phyloP scores from a whole-genome alignment of 768 basidiomycete genomes.

The Tulasnella sp. region DNA sequence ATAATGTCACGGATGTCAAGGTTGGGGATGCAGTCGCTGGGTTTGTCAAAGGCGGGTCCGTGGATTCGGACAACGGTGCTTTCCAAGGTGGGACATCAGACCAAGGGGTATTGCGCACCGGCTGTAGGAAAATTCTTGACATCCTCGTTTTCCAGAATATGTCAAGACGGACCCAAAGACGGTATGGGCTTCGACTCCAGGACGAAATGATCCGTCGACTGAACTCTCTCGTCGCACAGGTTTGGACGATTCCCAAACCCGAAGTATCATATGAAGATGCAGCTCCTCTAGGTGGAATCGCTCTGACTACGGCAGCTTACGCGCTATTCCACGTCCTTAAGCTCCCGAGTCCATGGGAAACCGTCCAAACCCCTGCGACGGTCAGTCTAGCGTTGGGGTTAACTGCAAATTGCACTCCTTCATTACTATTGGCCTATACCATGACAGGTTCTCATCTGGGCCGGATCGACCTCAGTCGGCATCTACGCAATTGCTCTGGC shows the following conservation, averaged over 20 bases:
- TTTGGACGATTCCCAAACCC: conserved; percentile 15
- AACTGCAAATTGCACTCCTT: background rate
- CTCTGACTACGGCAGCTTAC: conserved; percentile 17
- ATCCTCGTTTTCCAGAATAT: conserved; percentile 11
- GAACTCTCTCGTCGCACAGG: background rate
- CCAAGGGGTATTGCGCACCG: background rate
- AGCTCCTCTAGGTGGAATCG: conserved; percentile 16
- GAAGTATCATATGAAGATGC: conserved; percentile 18
- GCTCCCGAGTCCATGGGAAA: conserved; percentile 14
- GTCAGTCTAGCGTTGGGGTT: background rate
- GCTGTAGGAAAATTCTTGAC: background rate
- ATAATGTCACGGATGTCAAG: conserved; percentile 16
- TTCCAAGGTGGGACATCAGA: conserved; percentile 17
- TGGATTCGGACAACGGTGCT: conserved; percentile 16
- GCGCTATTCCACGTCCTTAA: conserved; percentile 13
- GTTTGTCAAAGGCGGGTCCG: conserved; percentile 14
- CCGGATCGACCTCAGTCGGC: conserved; percentile 22
- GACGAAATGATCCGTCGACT: background rate
- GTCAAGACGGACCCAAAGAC: conserved; percentile 14
- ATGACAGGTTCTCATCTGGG: conserved; percentile 16
- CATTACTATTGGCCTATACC: conserved; percentile 21
- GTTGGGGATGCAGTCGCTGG: conserved; percentile 19
- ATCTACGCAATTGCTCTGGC: conserved; percentile 33
- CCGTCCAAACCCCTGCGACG: background rate
- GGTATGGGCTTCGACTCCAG: background rate